Evolutionary conservation across 192 early-diverging fungal species (phyloP), one percentile per base, ranked within the genome.

Genomic region (Gryganskiella cystojenkinii): DNA sequence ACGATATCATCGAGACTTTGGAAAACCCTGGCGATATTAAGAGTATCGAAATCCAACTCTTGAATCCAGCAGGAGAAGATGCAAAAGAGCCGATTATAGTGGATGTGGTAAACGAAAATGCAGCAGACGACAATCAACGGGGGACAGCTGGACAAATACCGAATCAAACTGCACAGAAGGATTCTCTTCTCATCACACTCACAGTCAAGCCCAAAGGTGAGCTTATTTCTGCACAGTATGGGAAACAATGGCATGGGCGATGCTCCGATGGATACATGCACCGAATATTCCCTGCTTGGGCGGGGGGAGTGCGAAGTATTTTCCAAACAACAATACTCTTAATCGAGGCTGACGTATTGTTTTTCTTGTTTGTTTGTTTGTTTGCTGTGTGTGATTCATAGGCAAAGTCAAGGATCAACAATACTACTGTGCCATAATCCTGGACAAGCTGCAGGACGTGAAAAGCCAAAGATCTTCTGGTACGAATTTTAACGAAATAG

Each of bases 131-230:
- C 11, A 45, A 34, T 13, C 42, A 56, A 15, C 31, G 30, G 7
- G 42, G 34, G 54, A 35, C 25, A 19, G 22, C 15, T 37, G 59
- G 27, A 27, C 28, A 35, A 0, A 22, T 24, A 20, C 31, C 30
- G 11, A 31, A 50, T 43, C 24, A 20, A 0, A 27, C 13, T 9
- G 61, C 27, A 17, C 10, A 1, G 20, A 50, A 17, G 7, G 45
- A 55, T 14, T 63, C 61, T 20, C 10, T 78, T 13, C 5, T 78
- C 7, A 64, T 78, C 7, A 68, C 54, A 13, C 43, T 78, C 27
- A 78, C 66, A 24, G 49, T 78, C 46, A 56, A 56, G 27, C 74
- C 74, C 2, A 78, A 78, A 78, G 74, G 73, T 68, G 62, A 5
- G 15, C 25, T 14, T 13, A 9, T 30, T 0, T 33, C 11, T 31